phyloP scores from a whole-genome alignment of 345 rosid species.

The Cardamine resedifolia region DNA sequence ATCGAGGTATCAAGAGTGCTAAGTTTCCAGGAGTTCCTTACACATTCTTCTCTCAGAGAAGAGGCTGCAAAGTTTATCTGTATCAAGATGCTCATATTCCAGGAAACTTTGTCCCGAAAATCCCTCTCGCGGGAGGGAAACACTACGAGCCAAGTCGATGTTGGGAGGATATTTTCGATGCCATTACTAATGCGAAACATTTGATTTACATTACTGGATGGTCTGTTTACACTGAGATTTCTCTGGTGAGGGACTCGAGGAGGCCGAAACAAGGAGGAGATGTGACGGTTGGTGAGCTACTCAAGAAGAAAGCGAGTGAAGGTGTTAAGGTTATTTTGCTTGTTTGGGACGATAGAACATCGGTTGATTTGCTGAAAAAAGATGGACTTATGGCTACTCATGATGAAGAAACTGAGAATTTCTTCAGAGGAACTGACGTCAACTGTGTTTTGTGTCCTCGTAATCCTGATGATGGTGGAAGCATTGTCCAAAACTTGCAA shows the following conservation, averaged over 20 bases:
- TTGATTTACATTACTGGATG: constrained; percentile 95
- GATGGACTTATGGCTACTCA: constrained; percentile 98
- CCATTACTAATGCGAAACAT: constrained; percentile 81
- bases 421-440: constrained; percentile 67
- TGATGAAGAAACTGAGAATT: constrained; percentile 85
- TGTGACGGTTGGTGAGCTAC: constrained; percentile 71
- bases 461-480: constrained; percentile 96
- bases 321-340: constrained; percentile 92
- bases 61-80: constrained; percentile 81
- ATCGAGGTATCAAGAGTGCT: constrained; percentile 59
- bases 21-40: constrained; percentile 94
- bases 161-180: constrained; percentile 96
- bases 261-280: constrained; percentile 97
- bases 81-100: constrained; percentile 98
- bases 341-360: constrained; percentile 98
- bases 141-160: constrained; percentile 83
- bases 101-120: constrained; percentile 70
- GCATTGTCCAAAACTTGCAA: constrained; percentile 82
- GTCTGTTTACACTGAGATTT: constrained; percentile 94
- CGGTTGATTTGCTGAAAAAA: constrained; percentile 77
- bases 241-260: constrained; percentile 82
- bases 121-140: constrained; percentile 91
- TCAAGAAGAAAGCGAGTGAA: constrained; percentile 87
- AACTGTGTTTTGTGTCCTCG: constrained; percentile 93
- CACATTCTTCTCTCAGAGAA: constrained; percentile 83